Percentiles rank a stretch among this genome's conserved stretches.
phyloP scores from a whole-genome alignment of 75 land plant genomes.

The Pinus tabuliformis region DNA sequence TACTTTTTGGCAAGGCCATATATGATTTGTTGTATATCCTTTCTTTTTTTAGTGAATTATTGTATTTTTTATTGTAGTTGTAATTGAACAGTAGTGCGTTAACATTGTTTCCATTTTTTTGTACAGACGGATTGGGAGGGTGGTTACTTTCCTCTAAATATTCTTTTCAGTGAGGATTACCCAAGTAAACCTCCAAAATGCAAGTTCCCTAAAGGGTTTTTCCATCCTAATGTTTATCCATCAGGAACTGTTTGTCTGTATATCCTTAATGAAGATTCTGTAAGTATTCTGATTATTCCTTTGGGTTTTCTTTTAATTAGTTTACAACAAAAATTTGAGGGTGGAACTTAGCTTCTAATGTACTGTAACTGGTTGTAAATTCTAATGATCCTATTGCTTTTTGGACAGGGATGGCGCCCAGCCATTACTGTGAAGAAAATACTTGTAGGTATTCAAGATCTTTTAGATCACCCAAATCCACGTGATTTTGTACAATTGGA shows the following conservation, averaged over 20 bases:
- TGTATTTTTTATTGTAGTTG: no score
- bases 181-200: conserved; percentile 99
- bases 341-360: no score
- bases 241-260: conserved; percentile 97
- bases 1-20: no score
- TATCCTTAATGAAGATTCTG: conserved; percentile 92
- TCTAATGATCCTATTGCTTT: no score
- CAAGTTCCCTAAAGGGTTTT: conserved; percentile 89
- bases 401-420: conserved; percentile 89
- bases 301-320: no score
- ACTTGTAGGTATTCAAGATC: conserved; percentile 91
- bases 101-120: no score
- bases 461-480: conserved; percentile 91
- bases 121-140: conserved; percentile 97
- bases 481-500: conserved; percentile 90
- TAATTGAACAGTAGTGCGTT: no score
- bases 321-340: no score
- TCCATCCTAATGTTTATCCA: conserved; percentile 98
- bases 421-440: conserved; percentile 98
- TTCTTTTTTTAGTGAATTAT: no score
- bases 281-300: conserved; percentile 26
- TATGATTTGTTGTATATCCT: no score
- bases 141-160: conserved; percentile 69
- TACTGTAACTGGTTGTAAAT: no score
- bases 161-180: conserved; percentile 95